Percentiles rank a stretch among this genome's conserved stretches.
phyloP scores from a whole-genome alignment of 2,329 filamentous ascomycete genomes.

The Diaporthe aspalathi region DNA sequence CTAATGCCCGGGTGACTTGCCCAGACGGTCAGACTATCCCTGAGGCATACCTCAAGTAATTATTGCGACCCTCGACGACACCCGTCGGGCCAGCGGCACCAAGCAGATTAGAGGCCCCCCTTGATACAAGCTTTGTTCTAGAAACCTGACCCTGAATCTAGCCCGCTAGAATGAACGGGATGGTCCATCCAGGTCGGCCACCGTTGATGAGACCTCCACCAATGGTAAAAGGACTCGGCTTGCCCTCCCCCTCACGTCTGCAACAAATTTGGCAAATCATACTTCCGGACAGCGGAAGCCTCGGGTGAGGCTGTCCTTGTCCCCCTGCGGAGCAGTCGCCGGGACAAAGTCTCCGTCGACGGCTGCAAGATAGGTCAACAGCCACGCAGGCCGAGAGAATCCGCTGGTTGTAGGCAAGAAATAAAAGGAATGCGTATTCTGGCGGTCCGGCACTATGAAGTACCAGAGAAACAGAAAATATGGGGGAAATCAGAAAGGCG shows the following conservation, averaged over 20 bases:
- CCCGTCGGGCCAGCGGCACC: conserved; percentile 21
- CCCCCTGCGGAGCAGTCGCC: neutral
- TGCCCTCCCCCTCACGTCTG: neutral
- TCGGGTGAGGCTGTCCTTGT: neutral
- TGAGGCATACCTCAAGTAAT: conserved; percentile 22
- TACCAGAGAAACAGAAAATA: neutral
- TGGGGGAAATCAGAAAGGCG: no score
- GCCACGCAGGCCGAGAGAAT: neutral
- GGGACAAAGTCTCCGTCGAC: neutral
- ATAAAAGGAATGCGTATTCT: neutral
- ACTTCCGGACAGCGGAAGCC: neutral
- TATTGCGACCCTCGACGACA: conserved; percentile 15
- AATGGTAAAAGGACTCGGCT: neutral
- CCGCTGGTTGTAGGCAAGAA: neutral
- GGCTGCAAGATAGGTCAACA: no score
- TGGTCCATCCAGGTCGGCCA: conserved; percentile 10
- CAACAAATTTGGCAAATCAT: neutral
- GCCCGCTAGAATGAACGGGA: neutral
- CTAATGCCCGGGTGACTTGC: neutral
- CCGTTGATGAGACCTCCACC: conserved; percentile 13
- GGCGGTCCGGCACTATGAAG: neutral
- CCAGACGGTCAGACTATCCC: conserved; percentile 21
- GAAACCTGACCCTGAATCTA: conserved; percentile 13
- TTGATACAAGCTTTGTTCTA: conserved; percentile 30
- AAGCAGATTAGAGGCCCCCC: conserved; percentile 26